Percentiles rank a stretch among this genome's conserved stretches.
These are phyloP conservation scores for Hyphopichia wangnamkhiaoensis DNA, from an alignment of 1,139 yeast species.

Conservation along the genomic window DNA sequence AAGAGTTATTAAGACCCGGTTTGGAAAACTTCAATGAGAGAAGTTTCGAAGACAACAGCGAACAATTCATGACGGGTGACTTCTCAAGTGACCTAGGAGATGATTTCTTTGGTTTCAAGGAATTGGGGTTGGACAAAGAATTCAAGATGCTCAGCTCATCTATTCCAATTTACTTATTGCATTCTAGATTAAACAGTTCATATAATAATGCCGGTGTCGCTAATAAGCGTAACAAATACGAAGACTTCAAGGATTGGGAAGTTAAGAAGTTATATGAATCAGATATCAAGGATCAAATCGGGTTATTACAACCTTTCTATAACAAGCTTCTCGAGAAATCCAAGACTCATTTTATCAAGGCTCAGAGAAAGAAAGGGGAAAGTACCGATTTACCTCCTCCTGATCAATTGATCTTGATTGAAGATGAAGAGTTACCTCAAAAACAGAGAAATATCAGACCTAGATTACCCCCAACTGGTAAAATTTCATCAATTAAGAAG, in stretches of 20 bases:
- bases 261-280: constrained; percentile 50
- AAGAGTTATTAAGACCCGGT: constrained; percentile 82
- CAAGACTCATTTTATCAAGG: constrained; percentile 46
- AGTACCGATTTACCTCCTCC: constrained; percentile 44
- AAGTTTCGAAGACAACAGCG: constrained; percentile 86
- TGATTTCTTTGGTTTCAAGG: constrained; percentile 96
- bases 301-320: constrained; percentile 61
- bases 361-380: constrained; percentile 56
- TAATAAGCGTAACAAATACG: constrained; percentile 54
- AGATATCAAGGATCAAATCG: constrained; percentile 56
- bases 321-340: constrained; percentile 53
- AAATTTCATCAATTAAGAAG: constrained; percentile 71
- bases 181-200: constrained; percentile 68
- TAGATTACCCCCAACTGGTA: constrained; percentile 92
- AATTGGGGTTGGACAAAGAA: constrained; percentile 90
- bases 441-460: constrained; percentile 80
- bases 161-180: constrained; percentile 86
- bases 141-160: constrained; percentile 83
- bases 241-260: constrained; percentile 58
- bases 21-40: constrained; percentile 72
- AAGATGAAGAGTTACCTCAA: constrained; percentile 81
- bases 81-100: constrained; percentile 91
- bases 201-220: constrained; percentile 42
- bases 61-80: constrained; percentile 91
- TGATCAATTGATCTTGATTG: constrained; percentile 53